These are phyloP conservation scores for Sporopachydermia cereana DNA, from an alignment of 1,139 yeast species.

Conservation along the genomic window DNA sequence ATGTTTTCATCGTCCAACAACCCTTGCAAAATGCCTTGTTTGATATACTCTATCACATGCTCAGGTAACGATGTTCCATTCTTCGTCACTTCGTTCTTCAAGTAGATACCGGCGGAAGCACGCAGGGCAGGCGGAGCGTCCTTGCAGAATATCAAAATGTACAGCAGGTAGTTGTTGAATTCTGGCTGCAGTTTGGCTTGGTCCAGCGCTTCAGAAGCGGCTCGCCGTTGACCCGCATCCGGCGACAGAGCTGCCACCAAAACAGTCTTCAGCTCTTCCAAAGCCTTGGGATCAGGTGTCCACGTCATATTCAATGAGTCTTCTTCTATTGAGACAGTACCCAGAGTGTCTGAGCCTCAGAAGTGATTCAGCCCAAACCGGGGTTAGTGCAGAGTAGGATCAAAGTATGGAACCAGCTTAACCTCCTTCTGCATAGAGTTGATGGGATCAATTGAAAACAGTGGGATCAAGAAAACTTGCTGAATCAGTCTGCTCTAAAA, in stretches of 20 bases:
- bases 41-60: constrained; percentile 30
- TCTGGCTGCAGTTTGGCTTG: constrained; percentile 54
- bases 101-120: constrained; percentile 79
- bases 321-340: background rate
- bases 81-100: constrained; percentile 58
- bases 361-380: too few species aligned
- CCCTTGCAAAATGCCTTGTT: constrained; percentile 58
- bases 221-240: background rate
- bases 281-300: constrained; percentile 4
- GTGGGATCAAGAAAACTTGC: too few species aligned
- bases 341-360: too few species aligned
- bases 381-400: too few species aligned
- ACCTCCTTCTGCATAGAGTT: too few species aligned
- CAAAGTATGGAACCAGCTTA: too few species aligned
- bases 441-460: too few species aligned
- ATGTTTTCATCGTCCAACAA: constrained; percentile 44
- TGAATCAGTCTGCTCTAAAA: too few species aligned
- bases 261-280: constrained; percentile 2
- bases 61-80: constrained; percentile 22
- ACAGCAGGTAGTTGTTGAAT: constrained; percentile 64
- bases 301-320: background rate
- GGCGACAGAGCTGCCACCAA: constrained; percentile 4
- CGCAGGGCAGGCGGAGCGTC: constrained; percentile 45
- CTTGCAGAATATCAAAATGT: constrained; percentile 42
- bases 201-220: constrained; percentile 39